Evolutionary conservation across 352 stramenopile species (phyloP).

Genomic region (Phytophthora hybrid): DNA sequence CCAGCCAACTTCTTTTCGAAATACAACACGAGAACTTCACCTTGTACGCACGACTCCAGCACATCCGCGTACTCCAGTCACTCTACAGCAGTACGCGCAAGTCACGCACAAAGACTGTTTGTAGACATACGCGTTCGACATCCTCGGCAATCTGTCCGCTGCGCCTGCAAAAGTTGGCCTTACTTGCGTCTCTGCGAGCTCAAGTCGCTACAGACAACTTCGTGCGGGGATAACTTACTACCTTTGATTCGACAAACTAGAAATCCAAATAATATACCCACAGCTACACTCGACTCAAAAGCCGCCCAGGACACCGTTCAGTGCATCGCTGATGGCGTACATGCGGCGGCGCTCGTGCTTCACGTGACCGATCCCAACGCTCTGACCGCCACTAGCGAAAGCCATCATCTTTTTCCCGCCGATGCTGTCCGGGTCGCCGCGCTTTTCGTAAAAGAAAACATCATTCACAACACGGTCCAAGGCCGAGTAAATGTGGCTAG

Average conservation of each 20-base stretch:
- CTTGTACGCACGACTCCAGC: no score
- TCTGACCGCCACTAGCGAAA: constrained; percentile 61
- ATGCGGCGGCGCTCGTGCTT: constrained; percentile 75
- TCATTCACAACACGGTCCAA: constrained; percentile 85
- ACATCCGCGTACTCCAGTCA: no score
- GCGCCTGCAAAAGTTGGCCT: no score
- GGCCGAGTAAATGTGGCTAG: constrained; percentile 70
- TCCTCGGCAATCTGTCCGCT: no score
- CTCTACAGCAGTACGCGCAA: no score
- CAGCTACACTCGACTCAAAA: constrained; percentile 45
- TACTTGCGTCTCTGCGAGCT: no score
- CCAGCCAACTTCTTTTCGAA: neutral
- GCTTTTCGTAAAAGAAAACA: constrained; percentile 89
- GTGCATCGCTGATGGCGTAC: constrained; percentile 80
- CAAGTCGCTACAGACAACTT: neutral
- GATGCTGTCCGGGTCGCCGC: constrained; percentile 32
- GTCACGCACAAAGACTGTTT: no score
- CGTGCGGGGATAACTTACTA: neutral
- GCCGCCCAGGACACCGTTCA: constrained; percentile 76
- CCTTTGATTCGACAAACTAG: neutral
- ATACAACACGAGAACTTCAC: neutral
- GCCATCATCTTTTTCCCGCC: constrained; percentile 44
- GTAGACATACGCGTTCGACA: no score
- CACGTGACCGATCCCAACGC: constrained; percentile 71
- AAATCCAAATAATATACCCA: constrained; percentile 1